Conservation (phyloP, 1,284 basidiomycete species). For the Amylostereum areolatum region DNA sequence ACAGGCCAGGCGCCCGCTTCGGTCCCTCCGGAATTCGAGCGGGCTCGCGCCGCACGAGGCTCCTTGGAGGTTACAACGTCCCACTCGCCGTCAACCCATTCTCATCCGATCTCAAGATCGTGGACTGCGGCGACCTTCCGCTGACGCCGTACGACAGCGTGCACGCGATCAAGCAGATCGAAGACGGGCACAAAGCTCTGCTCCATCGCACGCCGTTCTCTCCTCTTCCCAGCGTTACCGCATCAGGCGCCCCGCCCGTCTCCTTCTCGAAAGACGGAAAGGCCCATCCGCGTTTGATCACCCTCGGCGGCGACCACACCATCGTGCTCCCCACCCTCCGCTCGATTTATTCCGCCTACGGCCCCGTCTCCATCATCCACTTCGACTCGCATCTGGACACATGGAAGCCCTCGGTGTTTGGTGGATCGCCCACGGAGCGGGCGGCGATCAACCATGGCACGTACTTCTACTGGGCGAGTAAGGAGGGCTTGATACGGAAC, state of each 20-base stretch:
- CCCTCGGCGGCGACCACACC: conserved; percentile 75
- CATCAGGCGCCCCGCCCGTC: conserved; percentile 48
- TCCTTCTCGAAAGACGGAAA: conserved; percentile 57
- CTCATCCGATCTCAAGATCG: conserved; percentile 51
- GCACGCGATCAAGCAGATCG: conserved; percentile 68
- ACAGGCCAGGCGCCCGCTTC: conserved; percentile 74
- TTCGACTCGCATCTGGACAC: conserved; percentile 74
- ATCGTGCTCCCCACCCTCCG: conserved; percentile 63
- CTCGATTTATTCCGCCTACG: conserved; percentile 64
- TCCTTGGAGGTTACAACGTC: conserved; percentile 74
- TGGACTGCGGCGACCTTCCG: conserved; percentile 66
- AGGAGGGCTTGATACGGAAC: conserved; percentile 70
- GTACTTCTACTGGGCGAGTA: conserved; percentile 74
- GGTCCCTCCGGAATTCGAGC: conserved; percentile 73
- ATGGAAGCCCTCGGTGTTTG: conserved; percentile 69
- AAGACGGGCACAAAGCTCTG: conserved; percentile 57
- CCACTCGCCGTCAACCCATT: conserved; percentile 67
- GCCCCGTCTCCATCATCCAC: conserved; percentile 71
- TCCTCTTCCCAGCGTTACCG: conserved; percentile 51
- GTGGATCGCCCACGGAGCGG: conserved; percentile 59
- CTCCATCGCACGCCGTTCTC: conserved; percentile 56
- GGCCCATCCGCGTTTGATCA: conserved; percentile 62
- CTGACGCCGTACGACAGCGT: conserved; percentile 65
- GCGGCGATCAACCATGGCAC: conserved; percentile 72
- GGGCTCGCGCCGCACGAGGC: conserved; percentile 65